A percentile compares a stretch with the other conserved stretches of the same genome.
These are phyloP conservation scores for Volvox carteri DNA, from an alignment of 163 green algal genomes.

Conservation along the genomic window DNA sequence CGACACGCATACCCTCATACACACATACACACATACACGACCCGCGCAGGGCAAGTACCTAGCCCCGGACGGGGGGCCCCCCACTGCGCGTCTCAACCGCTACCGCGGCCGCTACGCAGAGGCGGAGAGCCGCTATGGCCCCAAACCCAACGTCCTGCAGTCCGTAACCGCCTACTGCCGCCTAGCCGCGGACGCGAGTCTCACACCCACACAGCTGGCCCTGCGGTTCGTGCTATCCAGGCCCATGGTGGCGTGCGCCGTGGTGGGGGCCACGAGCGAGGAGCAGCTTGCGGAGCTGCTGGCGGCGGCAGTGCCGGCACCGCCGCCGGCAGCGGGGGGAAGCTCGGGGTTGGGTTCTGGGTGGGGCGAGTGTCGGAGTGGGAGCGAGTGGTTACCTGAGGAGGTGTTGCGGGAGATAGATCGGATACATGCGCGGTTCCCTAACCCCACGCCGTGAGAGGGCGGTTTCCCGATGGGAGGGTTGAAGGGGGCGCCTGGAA, in stretches of 20 bases:
- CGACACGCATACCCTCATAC: not conserved
- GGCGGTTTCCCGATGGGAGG: too few species aligned
- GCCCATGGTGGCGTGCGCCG: conserved; percentile 73
- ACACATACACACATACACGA: not conserved
- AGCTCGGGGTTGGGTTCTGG: not conserved
- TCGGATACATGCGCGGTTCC: conserved; percentile 76
- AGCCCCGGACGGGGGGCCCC: conserved; percentile 66
- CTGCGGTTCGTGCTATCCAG: conserved; percentile 86
- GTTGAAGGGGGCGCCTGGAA: too few species aligned
- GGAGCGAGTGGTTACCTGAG: conserved; percentile 47
- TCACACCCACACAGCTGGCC: conserved; percentile 77
- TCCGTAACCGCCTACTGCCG: conserved; percentile 81
- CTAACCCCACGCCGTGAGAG: conserved; percentile 80
- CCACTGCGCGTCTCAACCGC: conserved; percentile 84
- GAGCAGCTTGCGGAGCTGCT: conserved; percentile 83
- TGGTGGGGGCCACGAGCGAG: conserved; percentile 79
- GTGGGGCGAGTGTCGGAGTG: not conserved
- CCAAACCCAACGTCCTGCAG: conserved; percentile 77
- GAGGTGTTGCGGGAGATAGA: conserved; percentile 73
- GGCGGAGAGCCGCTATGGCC: conserved; percentile 87
- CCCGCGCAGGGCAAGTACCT: conserved; percentile 94
- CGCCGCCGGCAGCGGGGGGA: not conserved
- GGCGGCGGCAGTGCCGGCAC: conserved; percentile 45
- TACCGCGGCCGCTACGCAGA: conserved; percentile 91
- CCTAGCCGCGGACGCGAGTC: conserved; percentile 70